Base-by-base conservation (phyloP, 1,139 yeast genomes). In the Lodderomyces jiufengensis region DNA sequence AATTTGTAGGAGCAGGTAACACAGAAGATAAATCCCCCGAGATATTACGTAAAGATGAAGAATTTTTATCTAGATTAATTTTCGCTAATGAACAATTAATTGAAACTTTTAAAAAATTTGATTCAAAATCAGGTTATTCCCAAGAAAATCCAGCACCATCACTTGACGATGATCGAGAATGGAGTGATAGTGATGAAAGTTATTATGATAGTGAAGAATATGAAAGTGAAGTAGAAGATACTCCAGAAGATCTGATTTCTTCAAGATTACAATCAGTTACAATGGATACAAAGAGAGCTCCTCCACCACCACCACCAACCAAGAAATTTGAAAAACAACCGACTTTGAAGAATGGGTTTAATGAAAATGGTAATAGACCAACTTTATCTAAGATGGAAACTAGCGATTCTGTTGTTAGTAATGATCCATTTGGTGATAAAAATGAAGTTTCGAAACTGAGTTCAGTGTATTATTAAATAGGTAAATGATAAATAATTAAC, bases 41-140 rank as follows among this genome's bases (percentile, higher is more conserved):
- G 38, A 57, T 57, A 2, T 44, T 52, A 11, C 59, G 55, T 3
- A 55, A 67, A 59, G 75, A 79, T 39, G 97, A 88, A 46, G 95
- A 86, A 52, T 84, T 81, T 46, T 63, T 92, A 48, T 97, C 97
- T 8, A 75, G 90, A 34, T 70, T 92, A 47, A 77, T 92, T 42
- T 83, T 78, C 45, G 95, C 96, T 33, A 92, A 92, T 55, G 98
- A 92, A 51, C 90, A 84, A 52, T 71, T 92, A 44, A 95, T 92
- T 9, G 66, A 66, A 4, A 81, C 88, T 0, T 70, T 92, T 51
- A 78, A 80, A 49, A 61, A 68, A 42, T 88, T 79, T 55, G 95
- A 90, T 44, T 38, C 46, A 2, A 55, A 60, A 38, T 59, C 70
- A 28, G 75, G 76, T 2, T 62, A 62, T 39, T 50, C 63, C 2